Evolutionary conservation across 352 stramenopile genomes (phyloP), one percentile per base, ranked within the genome.

Genomic region (Phytophthora litchii): DNA sequence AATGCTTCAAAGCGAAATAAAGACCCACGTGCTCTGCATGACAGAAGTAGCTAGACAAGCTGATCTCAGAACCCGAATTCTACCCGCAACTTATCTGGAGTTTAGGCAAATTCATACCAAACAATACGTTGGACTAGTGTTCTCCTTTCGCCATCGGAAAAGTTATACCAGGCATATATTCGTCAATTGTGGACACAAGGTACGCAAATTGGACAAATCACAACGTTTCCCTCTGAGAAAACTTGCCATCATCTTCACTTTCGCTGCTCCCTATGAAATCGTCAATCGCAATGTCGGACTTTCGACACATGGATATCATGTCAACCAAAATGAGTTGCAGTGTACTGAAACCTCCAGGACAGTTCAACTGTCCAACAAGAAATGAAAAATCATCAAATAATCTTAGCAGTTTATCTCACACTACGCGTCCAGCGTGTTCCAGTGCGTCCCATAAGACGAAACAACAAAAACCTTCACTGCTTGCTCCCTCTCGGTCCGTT

Each of bases 341-440:
- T 27, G 19, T 4, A 10, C 3, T 1, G 17, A 36, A 25, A 50
- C 43, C 25, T n/a, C 43, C 27, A 50, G 25, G 27, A 21, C n/a
- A 38, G 25, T 9, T 34, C 29, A 1, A n/a, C 25, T 10, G 20
- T 50, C 44, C 44, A 52, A 40, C 17, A 35, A 2, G 14, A 50
- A 56, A 31, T n/a, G 44, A 46, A 51, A 51, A 63, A 53, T 13
- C 23, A 53, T 40, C 10, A 64, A 44, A 63, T 64, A 64, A 64
- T 54, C 40, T 59, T 64, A 63, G 54, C 45, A 47, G 52, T 53
- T 58, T 64, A 64, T 58, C 46, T 57, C 55, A 58, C 45, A 57
- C 31, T 59, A 64, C 56, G 41, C 38, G 11, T 45, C 37, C 34
- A 50, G 55, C 41, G 44, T 59, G 37, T 19, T 49, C 17, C 38